Evolutionary conservation across 106 monocot species (phyloP).

Genomic region (Vanilla planifolia): DNA sequence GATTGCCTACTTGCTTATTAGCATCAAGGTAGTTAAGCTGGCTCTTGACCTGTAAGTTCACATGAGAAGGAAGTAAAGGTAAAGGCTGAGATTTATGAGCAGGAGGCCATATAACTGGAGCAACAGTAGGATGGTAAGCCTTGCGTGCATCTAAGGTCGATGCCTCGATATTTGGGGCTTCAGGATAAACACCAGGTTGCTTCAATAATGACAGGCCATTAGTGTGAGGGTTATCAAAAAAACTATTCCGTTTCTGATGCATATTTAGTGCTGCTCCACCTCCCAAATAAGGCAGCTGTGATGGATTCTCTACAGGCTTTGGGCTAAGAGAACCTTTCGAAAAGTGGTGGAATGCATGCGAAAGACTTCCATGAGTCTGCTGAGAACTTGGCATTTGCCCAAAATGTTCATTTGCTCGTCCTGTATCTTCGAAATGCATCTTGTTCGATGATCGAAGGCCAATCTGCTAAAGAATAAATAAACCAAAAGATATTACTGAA

Average conservation of each 20-base stretch:
- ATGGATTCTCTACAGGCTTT: constrained; percentile 25
- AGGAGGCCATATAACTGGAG: constrained; percentile 32
- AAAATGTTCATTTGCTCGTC: constrained; percentile 15
- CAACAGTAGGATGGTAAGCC: constrained; percentile 22
- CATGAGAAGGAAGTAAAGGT: constrained; percentile 25
- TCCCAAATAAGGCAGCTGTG: constrained; percentile 23
- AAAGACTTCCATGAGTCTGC: constrained; percentile 28
- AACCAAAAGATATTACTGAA: constrained; percentile 1
- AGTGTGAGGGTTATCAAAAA: constrained; percentile 22
- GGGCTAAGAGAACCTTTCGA: constrained; percentile 32
- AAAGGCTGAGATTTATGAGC: constrained; percentile 36
- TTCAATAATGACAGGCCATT: constrained; percentile 28
- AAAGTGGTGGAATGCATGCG: constrained; percentile 19
- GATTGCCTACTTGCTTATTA: constrained; percentile 21
- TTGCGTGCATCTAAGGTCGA: constrained; percentile 20
- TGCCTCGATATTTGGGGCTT: constrained; percentile 18
- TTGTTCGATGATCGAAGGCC: constrained; percentile 27
- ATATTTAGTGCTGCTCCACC: constrained; percentile 13
- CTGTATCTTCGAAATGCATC: constrained; percentile 27
- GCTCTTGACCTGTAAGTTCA: constrained; percentile 26
- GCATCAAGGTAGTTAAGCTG: constrained; percentile 22
- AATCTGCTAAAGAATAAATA: constrained; percentile 39
- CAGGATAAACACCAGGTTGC: constrained; percentile 19
- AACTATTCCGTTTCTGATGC: constrained; percentile 20
- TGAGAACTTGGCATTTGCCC: constrained; percentile 21